Percentiles rank a stretch among this genome's conserved stretches.
Evolutionary conservation across 1,284 basidiomycete species (phyloP).

Genomic region (Ceratobasidium sp.): DNA sequence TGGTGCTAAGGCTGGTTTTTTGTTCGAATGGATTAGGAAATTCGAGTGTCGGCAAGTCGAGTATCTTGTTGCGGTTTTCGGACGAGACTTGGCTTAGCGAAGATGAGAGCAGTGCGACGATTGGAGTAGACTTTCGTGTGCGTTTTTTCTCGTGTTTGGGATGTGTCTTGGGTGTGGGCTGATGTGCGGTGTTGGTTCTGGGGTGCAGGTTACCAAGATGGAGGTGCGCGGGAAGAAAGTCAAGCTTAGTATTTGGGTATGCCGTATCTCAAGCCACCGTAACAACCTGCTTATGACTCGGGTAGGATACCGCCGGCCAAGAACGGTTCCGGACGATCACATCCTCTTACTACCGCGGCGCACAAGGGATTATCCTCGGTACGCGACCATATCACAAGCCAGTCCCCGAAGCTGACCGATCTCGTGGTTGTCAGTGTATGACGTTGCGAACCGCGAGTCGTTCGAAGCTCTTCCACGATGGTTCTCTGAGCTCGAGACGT

Average conservation of each 20-base stretch:
- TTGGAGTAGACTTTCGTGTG: slow-evolving; percentile 85
- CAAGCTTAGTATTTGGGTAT: slow-evolving; percentile 84
- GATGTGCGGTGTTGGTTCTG: no score
- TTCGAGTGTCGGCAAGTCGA: slow-evolving; percentile 92
- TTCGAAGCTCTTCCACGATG: slow-evolving; percentile 93
- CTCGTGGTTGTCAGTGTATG: slow-evolving; percentile 74
- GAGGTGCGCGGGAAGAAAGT: slow-evolving; percentile 80
- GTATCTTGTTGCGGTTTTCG: slow-evolving; percentile 90
- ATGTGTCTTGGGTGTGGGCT: no score
- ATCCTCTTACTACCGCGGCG: slow-evolving; percentile 90
- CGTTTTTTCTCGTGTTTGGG: slow-evolving; percentile 56
- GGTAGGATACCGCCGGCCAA: slow-evolving; percentile 89
- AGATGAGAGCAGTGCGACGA: slow-evolving; percentile 95
- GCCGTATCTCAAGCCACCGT: slow-evolving; percentile 22
- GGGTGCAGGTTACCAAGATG: slow-evolving; percentile 79
- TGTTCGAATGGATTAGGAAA: no score
- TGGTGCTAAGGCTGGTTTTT: not conserved
- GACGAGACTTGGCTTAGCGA: slow-evolving; percentile 96
- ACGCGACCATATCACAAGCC: slow-evolving; percentile 21
- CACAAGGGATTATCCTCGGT: slow-evolving; percentile 82
- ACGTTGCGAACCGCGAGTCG: slow-evolving; percentile 89
- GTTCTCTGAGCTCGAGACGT: slow-evolving; percentile 95
- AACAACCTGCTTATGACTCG: not conserved
- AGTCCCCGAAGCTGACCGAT: not conserved
- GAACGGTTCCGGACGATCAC: slow-evolving; percentile 93